A percentile compares a stretch with the other conserved stretches of the same genome.
Evolutionary conservation across 2,329 filamentous ascomycete species (phyloP).

Genomic region (Boeremia lycopersici): DNA sequence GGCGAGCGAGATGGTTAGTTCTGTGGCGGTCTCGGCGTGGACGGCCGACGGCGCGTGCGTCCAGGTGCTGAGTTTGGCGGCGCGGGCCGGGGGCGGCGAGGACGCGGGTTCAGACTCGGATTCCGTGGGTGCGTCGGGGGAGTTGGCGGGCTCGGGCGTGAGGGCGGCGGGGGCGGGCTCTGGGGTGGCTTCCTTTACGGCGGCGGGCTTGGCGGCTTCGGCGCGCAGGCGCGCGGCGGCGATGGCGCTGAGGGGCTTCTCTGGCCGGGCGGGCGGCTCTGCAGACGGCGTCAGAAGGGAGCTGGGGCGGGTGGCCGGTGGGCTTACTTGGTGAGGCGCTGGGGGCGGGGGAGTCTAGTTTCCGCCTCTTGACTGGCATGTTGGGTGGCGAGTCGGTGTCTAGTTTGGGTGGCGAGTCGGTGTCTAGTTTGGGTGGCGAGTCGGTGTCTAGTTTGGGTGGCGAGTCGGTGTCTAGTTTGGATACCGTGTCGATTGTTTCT

Average conservation of each 20-base stretch:
- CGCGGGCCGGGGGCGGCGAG: slow-evolving; percentile 17
- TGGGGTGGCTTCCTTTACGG: slow-evolving; percentile 18
- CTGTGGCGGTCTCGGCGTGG: slow-evolving; percentile 29
- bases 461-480: no score
- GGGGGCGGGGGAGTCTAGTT: slow-evolving; percentile 17
- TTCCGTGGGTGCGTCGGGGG: no score
- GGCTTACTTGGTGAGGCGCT: slow-evolving; percentile 17
- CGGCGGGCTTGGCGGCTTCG: slow-evolving; percentile 22
- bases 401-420: no score
- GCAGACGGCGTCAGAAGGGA: slow-evolving; percentile 2
- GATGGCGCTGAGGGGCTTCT: slow-evolving; percentile 41
- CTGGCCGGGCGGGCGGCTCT: slow-evolving; percentile 16
- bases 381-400: not conserved
- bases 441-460: no score
- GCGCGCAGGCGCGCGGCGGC: slow-evolving; percentile 41
- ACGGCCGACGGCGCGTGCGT: slow-evolving; percentile 29
- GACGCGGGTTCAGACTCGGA: slow-evolving; percentile 25
- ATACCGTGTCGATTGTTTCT: no score
- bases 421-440: no score
- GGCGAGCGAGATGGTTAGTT: slow-evolving; percentile 35
- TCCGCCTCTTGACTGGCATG: slow-evolving; percentile 44
- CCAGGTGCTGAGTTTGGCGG: slow-evolving; percentile 43
- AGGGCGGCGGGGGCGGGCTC: slow-evolving; percentile 20
- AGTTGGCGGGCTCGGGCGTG: slow-evolving; percentile 21
- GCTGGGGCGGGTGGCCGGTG: not conserved